Evolutionary conservation across 2,329 filamentous ascomycete genomes (phyloP), one percentile per base, ranked within the genome.

Genomic region (Scorias spongiosa): DNA sequence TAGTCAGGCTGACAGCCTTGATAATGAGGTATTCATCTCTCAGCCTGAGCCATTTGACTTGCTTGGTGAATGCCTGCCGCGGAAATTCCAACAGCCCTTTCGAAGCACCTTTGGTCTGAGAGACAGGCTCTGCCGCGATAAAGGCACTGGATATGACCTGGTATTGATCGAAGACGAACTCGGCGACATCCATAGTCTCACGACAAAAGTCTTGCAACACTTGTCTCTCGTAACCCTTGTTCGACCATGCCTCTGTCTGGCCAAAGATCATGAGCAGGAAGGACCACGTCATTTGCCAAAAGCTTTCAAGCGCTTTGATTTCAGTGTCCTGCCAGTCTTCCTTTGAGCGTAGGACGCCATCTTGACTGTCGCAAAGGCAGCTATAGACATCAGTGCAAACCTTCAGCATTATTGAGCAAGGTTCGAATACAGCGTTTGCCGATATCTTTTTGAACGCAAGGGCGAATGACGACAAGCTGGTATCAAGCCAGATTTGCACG

Each of bases 161-260:
- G 59, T 93, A 91, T 53, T 94, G 80, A 36, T 84, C 80, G 57
- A 96, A 84, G 1, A 94, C 72, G 30, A 76, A 74, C 56, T 93
- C 84, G 1, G 89, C 88, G 57, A 94, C 84, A 54, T 96, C 86
- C 76, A 98, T 98, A 11, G 84, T 84, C 57, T 94, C 86, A 51
- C 91, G 80, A 58, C 88, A 95, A 56, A 96, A 95, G 45, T 94
- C 80, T 54, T 87, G 81, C 84, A 98, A 88, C 43, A 76, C 70
- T 15, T 70, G 64, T 58, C 86, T 91, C 42, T 89, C 80, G 46
- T 84, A 77, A 3, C 74, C 74, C 11, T 76, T 68, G 39, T 65
- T 64, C 50, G 85, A 86, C 91, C 91, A 98, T 10, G 68, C 67
- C 57, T 94, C 87, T 2, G 88, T 93, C 47, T 81, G 78, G 37